A percentile compares a stretch with the other conserved stretches of the same genome.
phyloP scores from a whole-genome alignment of 148 eudicot genomes.

The Cornus suecica region DNA sequence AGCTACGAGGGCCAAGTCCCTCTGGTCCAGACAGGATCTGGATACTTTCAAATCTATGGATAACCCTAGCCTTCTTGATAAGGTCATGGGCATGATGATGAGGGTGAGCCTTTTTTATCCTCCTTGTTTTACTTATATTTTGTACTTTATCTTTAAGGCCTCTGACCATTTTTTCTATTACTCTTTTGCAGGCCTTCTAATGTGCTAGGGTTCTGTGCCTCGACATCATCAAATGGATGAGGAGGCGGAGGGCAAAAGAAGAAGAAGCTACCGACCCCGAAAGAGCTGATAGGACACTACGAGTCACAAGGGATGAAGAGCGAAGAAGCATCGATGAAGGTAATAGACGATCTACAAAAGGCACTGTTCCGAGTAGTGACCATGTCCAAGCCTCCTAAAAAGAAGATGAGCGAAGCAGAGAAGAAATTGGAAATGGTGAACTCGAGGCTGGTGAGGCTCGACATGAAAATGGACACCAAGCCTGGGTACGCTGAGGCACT shows the following conservation, averaged over 20 bases:
- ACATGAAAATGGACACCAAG: constrained; percentile 69
- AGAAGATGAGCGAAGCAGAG: constrained; percentile 27
- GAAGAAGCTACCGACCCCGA: constrained; percentile 49
- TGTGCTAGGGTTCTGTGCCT: too few species aligned
- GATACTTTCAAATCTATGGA: too few species aligned
- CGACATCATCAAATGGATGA: too few species aligned
- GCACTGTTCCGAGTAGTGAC: constrained; percentile 39
- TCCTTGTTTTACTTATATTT: too few species aligned
- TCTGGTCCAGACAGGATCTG: too few species aligned
- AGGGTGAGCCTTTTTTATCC: too few species aligned
- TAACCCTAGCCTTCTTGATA: too few species aligned
- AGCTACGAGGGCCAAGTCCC: too few species aligned
- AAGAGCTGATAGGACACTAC: constrained; percentile 58
- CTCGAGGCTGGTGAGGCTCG: constrained; percentile 44
- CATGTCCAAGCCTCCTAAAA: constrained; percentile 6
- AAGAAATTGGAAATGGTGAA: constrained; percentile 55
- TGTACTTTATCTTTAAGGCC: too few species aligned
- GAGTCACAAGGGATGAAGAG: constrained; percentile 62
- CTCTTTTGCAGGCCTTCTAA: too few species aligned
- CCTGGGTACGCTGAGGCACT: constrained; percentile 51
- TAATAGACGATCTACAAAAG: constrained; percentile 70
- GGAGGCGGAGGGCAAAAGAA: constrained; percentile 11
- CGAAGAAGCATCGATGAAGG: constrained; percentile 63
- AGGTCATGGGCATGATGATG: too few species aligned
- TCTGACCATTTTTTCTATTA: too few species aligned